Evolutionary conservation across 1,139 yeast species (phyloP).

Genomic region (Nadsonia commutata): DNA sequence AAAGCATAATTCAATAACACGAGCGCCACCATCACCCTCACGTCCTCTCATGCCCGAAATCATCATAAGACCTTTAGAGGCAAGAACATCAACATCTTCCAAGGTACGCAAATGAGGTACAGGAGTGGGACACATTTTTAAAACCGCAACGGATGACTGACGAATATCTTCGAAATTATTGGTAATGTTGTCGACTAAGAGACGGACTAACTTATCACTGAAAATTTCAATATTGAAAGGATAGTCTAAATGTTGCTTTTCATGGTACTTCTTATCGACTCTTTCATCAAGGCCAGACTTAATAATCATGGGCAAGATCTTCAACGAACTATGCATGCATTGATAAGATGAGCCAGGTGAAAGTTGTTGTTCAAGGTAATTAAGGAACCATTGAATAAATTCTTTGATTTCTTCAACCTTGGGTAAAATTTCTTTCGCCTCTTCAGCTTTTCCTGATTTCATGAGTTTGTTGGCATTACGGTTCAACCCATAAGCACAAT

Average conservation of each 20-base stretch:
- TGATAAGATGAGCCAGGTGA: slow-evolving; percentile 62
- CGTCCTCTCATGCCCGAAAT: slow-evolving; percentile 49
- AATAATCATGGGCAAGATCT: slow-evolving; percentile 33
- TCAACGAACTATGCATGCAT: slow-evolving; percentile 37
- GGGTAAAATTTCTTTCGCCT: slow-evolving; percentile 6
- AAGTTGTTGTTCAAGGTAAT: slow-evolving; percentile 29
- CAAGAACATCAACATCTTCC: slow-evolving; percentile 20
- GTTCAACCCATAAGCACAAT: slow-evolving; percentile 42
- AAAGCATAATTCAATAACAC: slow-evolving; percentile 37
- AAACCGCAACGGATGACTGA: slow-evolving; percentile 32
- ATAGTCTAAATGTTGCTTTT: slow-evolving; percentile 25
- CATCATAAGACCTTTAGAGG: slow-evolving; percentile 28
- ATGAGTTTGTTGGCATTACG: slow-evolving; percentile 32
- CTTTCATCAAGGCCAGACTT: slow-evolving; percentile 42
- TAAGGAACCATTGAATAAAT: slow-evolving; percentile 33
- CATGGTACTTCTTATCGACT: slow-evolving; percentile 25
- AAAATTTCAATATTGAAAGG: slow-evolving; percentile 36
- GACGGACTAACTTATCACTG: slow-evolving; percentile 26
- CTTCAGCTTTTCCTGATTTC: slow-evolving; percentile 9
- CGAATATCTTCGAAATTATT: slow-evolving; percentile 72
- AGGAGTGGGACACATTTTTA: slow-evolving; percentile 34
- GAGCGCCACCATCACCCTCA: slow-evolving; percentile 72
- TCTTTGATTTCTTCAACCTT: slow-evolving; percentile 13
- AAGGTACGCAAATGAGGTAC: slow-evolving; percentile 15
- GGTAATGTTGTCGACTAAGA: slow-evolving; percentile 44